A percentile compares a stretch with the other conserved stretches of the same genome.
Conservation (phyloP, 371 early-diverging fungal genomes). For the Mortierella sp. region DNA sequence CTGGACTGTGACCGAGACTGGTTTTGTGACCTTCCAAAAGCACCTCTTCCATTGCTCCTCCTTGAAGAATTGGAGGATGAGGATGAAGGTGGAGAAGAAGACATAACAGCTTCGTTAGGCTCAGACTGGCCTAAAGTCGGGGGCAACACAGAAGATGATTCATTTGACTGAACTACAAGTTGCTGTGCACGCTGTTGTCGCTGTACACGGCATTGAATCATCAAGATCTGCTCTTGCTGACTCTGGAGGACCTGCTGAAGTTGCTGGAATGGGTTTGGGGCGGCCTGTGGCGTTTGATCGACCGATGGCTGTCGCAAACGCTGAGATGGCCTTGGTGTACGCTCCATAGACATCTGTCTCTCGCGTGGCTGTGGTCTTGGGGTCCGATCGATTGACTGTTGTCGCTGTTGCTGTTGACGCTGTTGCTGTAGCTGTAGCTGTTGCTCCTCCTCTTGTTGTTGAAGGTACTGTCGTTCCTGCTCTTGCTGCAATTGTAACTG, state of each 20-base stretch:
- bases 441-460: conserved; percentile 4
- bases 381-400: neutral
- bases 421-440: conserved; percentile 12
- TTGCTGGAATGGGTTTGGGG: conserved; percentile 15
- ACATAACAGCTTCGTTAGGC: neutral
- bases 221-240: conserved; percentile 32
- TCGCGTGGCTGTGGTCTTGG: neutral
- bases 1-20: neutral
- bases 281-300: neutral
- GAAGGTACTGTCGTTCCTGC: conserved; percentile 3
- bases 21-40: neutral
- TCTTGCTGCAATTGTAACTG: conserved; percentile 14
- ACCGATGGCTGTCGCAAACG: conserved; percentile 3
- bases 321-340: conserved; percentile 9
- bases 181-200: conserved; percentile 25
- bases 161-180: conserved; percentile 17
- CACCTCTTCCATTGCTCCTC: neutral
- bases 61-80: conserved; percentile 13
- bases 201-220: conserved; percentile 25
- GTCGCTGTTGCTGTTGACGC: conserved; percentile 10
- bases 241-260: conserved; percentile 20
- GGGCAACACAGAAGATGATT: neutral
- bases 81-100: conserved; percentile 6
- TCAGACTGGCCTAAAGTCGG: conserved; percentile 5
- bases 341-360: conserved; percentile 15